Evolutionary conservation across 176 grass and related monocot species (phyloP), one percentile per base, ranked within the genome.

Genomic region (Eleusine indica): DNA sequence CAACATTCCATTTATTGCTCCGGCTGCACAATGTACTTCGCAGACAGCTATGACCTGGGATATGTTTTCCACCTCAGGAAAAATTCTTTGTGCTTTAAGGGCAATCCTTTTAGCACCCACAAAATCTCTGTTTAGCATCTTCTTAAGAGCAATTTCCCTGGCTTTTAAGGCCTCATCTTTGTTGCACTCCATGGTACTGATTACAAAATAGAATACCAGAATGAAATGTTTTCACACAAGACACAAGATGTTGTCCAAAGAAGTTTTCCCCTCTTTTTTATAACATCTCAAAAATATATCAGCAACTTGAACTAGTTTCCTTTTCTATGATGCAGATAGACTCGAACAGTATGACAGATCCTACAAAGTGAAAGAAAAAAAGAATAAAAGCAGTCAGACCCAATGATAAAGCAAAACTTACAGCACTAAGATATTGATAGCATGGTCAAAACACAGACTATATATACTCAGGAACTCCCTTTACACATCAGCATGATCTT

Each of bases 111-210:
- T 83, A 64, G 94, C 94, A 74, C 87, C 90, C 73, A 25, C 58
- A 66, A 90, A 97, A 48, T 97, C 94, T 77, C 80, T 90, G 48
- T 74, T 67, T 54, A 87, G 72, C 84, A 97, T 81, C 75, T 88
- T 97, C 82, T 85, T 90, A 76, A 85, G 35, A 43, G 91, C 92
- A 90, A 97, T 74, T 19, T 89, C 92, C 86, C 41, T 97, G 28
- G 92, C 94, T 65, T 82, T 93, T 52, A 97, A 25, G 38, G 94
- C 92, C 73, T 97, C 94, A 71, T 94, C 94, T 83, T 86, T 97
- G 85, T 97, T 91, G 83, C 90, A 92, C 56, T 94, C 94, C 94
- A 97, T 97, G 44, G 71, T 73, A 58, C 46, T 52, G 67, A 17
- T 70, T 28, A 63, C 65, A n/a, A 57, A 70, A 84, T 66, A 60